phyloP scores from a whole-genome alignment of 1,284 basidiomycete genomes.

The Wolfiporia cocos region DNA sequence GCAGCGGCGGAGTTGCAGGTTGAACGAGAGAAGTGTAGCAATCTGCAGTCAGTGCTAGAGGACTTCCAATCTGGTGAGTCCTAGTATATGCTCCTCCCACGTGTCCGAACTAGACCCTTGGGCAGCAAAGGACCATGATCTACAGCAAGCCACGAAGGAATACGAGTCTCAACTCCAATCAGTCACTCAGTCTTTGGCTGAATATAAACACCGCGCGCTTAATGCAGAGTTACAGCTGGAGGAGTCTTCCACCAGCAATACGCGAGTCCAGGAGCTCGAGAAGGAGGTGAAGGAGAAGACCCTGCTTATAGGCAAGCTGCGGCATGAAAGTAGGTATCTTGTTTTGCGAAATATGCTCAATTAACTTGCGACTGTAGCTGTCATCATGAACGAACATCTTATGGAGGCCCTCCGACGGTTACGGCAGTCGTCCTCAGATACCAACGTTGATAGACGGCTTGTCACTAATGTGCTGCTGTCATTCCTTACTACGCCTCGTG shows the following conservation, averaged over 20 bases:
- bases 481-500: conserved; percentile 87
- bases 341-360: neutral
- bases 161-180: conserved; percentile 71
- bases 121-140: conserved; percentile 70
- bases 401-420: conserved; percentile 95
- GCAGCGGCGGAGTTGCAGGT: conserved; percentile 52
- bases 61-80: conserved; percentile 88
- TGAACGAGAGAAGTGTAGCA: conserved; percentile 74
- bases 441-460: conserved; percentile 88
- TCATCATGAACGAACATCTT: conserved; percentile 96
- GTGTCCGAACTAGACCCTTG: too few relatives aligned
- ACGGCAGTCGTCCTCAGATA: conserved; percentile 79
- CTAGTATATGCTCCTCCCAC: conserved; percentile 11
- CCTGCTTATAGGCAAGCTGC: conserved; percentile 83
- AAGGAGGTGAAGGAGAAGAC: conserved; percentile 95
- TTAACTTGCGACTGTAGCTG: conserved; percentile 74
- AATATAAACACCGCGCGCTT: conserved; percentile 82
- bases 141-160: conserved; percentile 75
- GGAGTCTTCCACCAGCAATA: conserved; percentile 62
- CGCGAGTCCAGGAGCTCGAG: conserved; percentile 67
- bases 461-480: conserved; percentile 94
- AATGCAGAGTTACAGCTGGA: conserved; percentile 82
- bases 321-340: conserved; percentile 77
- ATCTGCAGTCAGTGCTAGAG: conserved; percentile 88
- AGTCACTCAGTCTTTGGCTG: conserved; percentile 69